Percentiles rank a stretch among this genome's conserved stretches.
phyloP scores from a whole-genome alignment of 2,329 filamentous ascomycete genomes.

The Penicillium paneum region DNA sequence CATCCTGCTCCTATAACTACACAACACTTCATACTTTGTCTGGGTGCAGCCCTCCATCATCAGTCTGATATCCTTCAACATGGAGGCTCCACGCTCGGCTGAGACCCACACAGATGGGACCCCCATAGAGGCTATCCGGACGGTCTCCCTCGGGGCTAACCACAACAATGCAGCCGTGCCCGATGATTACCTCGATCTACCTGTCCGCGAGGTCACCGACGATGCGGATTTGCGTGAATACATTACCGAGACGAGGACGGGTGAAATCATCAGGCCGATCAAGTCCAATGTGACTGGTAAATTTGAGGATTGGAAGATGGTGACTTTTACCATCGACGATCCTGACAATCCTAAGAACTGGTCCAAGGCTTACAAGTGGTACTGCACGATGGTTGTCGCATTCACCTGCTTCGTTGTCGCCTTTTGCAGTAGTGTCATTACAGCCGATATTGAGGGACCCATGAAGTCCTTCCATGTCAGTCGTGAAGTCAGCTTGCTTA shows the following conservation, averaged over 20 bases:
- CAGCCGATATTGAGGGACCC: slow-evolving; percentile 68
- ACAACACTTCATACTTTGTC: background rate
- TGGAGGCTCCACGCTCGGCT: slow-evolving; percentile 16
- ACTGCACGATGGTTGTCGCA: slow-evolving; percentile 80
- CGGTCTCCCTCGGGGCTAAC: slow-evolving; percentile 23
- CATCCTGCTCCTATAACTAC: background rate
- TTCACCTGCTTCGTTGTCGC: slow-evolving; percentile 71
- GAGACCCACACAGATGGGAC: slow-evolving; percentile 11
- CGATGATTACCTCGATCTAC: slow-evolving; percentile 57
- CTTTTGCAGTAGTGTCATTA: slow-evolving; percentile 71
- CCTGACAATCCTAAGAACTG: slow-evolving; percentile 82
- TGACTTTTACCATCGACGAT: slow-evolving; percentile 69
- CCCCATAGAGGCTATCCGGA: background rate
- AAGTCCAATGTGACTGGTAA: slow-evolving; percentile 55
- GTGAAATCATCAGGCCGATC: slow-evolving; percentile 58
- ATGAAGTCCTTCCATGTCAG: slow-evolving; percentile 63
- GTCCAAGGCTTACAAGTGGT: slow-evolving; percentile 76
- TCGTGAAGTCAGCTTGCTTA: slow-evolving; percentile 68
- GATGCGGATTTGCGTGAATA: slow-evolving; percentile 66
- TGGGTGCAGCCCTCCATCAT: slow-evolving; percentile 1
- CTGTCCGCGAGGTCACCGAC: slow-evolving; percentile 61
- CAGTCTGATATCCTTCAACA: slow-evolving; percentile 7
- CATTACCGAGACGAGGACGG: slow-evolving; percentile 57
- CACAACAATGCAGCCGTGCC: slow-evolving; percentile 7
- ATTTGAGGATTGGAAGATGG: slow-evolving; percentile 58